Conservation (phyloP, 179 eudicot species). For the Beta lomatogona region DNA sequence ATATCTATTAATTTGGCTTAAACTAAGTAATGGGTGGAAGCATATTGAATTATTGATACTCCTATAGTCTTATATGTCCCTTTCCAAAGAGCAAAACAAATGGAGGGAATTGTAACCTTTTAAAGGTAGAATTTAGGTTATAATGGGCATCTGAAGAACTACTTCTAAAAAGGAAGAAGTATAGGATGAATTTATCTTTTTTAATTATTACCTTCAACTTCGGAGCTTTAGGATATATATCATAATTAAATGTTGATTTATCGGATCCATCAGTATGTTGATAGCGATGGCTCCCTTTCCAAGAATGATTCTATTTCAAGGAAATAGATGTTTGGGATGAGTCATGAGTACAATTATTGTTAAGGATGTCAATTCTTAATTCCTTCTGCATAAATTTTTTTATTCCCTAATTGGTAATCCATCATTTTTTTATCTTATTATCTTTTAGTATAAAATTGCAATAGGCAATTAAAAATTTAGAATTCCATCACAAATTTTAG, state of each 20-base stretch:
- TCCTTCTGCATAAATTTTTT: not conserved
- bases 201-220: not conserved
- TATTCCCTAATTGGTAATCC: slow-evolving; percentile 18
- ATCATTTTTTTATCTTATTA: not conserved
- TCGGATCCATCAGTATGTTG: not conserved
- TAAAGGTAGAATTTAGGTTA: not conserved
- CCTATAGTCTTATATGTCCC: not conserved
- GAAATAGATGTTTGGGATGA: slow-evolving; percentile 17
- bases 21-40: no score
- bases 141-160: slow-evolving; percentile 19
- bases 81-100: not conserved
- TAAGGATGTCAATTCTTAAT: slow-evolving; percentile 4
- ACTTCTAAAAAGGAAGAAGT: slow-evolving; percentile 2
- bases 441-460: no score
- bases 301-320: slow-evolving; percentile 32
- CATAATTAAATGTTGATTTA: slow-evolving; percentile 6
- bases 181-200: slow-evolving; percentile 16
- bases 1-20: no score
- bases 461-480: no score
- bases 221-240: slow-evolving; percentile 21
- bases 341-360: slow-evolving; percentile 14
- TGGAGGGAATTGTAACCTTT: not conserved
- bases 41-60: no score
- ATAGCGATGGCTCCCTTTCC: slow-evolving; percentile 33
- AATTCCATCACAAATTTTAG: no score